Conservation (phyloP, 2,329 filamentous ascomycete genomes). For the Diplocarpon mali region DNA sequence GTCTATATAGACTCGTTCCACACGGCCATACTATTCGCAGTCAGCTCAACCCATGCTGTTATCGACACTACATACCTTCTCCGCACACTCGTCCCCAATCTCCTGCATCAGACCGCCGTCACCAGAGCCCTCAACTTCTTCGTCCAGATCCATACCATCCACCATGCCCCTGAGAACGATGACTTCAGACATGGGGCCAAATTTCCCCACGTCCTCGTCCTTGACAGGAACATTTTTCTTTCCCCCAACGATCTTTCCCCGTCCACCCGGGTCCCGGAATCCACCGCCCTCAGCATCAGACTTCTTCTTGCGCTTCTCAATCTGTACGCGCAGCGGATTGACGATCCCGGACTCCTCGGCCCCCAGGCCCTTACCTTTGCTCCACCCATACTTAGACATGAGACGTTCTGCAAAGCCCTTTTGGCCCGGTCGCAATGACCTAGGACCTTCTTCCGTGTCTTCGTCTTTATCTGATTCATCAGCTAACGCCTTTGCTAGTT, state of each 20-base stretch:
- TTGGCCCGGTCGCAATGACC: conserved; percentile 64
- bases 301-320: conserved; percentile 76
- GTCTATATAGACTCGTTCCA: conserved; percentile 71
- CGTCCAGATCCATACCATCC: conserved; percentile 67
- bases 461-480: conserved; percentile 29
- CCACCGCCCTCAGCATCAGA: conserved; percentile 70
- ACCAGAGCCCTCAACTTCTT: conserved; percentile 57
- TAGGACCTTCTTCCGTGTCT: conserved; percentile 31
- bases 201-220: conserved; percentile 40
- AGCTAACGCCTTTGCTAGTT: conserved; percentile 35
- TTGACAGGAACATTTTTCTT: conserved; percentile 38
- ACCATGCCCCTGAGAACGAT: conserved; percentile 79
- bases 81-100: conserved; percentile 79
- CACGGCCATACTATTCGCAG: conserved; percentile 57
- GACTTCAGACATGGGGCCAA: conserved; percentile 69
- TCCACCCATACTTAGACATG: conserved; percentile 92
- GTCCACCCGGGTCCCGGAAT: conserved; percentile 54
- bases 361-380: conserved; percentile 76
- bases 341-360: conserved; percentile 73
- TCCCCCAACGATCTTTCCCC: conserved; percentile 73
- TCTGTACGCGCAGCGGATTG: conserved; percentile 69
- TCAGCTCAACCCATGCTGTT: conserved; percentile 1
- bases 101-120: conserved; percentile 64
- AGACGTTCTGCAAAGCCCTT: conserved; percentile 77
- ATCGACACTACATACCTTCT: conserved; percentile 45